Base-by-base conservation (phyloP, 805 yeast genomes). In the Komagataella kurtzmanii region DNA sequence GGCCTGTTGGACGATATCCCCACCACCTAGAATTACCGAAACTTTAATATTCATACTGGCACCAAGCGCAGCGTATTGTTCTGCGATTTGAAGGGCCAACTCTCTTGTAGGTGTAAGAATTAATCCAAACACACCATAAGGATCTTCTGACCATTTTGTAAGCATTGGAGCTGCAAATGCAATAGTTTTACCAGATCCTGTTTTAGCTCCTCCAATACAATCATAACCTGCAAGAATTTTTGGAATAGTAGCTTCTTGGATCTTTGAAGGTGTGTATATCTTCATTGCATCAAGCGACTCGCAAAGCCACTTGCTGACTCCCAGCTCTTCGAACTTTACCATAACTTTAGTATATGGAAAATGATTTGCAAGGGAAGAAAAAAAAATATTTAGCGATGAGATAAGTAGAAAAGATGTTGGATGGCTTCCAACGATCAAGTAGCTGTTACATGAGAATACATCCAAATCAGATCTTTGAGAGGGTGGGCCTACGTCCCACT, bases 81-180 rank as follows among this genome's bases (percentile, higher is more conserved):
- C 99, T 2, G 97, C 97, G 30, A 93, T 93, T 65, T 93, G 99
- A 64, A 89, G 71, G 0, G 99, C 99, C 59, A 91, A 74, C 64
- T 93, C 99, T 66, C 99, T 74, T 0, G 91, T 84, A 3, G 99
- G 99, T 0, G 99, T 93, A 52, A 93, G 66, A 1, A 93, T 77
- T 2, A 93, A 69, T 3, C 97, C 99, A 66, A 74, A 93, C 44
- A 93, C 85, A 1, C 97, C 99, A 65, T 77, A 77, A 1, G 99
- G 99, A 64, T 93, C 98, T 57, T 83, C 85, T 0, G 97, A 86
- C 97, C 98, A 93, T 61, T 84, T 76, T 1, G 95, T 80, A 52
- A 93, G 71, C 88, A 93, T 91, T 2, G 99, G 99, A n/a, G 88
- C 95, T 1, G 91, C 98, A 74, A 93, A 93, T 1, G 98, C 97